Evolutionary conservation across 495 filamentous ascomycete genomes (phyloP).

Genomic region (Neurospora pannonica): DNA sequence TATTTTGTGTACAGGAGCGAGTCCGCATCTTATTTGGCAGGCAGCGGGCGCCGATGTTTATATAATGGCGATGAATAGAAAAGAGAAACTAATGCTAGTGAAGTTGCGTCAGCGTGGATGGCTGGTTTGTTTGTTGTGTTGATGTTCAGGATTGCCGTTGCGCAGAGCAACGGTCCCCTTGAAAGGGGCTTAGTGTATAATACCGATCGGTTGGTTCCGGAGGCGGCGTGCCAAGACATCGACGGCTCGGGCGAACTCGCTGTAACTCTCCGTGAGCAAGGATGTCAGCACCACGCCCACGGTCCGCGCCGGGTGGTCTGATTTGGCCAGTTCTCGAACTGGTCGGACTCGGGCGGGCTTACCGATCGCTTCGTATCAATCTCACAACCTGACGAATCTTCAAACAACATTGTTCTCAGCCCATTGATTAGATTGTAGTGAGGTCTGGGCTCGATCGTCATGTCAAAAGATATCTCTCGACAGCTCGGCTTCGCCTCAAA

Average conservation of each 20-base stretch:
- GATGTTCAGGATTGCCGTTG: background rate
- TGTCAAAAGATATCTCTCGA: background rate
- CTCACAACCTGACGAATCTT: background rate
- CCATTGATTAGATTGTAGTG: background rate
- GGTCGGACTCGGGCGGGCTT: background rate
- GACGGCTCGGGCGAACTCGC: background rate
- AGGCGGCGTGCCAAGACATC: background rate
- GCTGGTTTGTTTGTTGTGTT: background rate
- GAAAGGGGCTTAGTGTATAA: background rate
- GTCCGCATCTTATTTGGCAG: conserved; percentile 4
- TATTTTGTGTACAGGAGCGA: conserved; percentile 9
- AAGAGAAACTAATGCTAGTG: background rate
- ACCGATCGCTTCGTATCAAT: background rate
- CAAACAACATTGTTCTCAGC: background rate
- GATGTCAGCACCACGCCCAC: background rate
- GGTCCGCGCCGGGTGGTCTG: background rate
- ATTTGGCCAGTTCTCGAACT: background rate
- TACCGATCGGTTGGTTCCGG: background rate
- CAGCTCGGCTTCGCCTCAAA: background rate
- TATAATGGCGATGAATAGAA: conserved; percentile 1
- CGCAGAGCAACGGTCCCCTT: background rate
- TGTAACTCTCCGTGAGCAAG: background rate
- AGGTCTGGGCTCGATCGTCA: background rate
- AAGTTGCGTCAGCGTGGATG: background rate
- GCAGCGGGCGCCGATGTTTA: conserved; percentile 8